Evolutionary conservation across 1,139 yeast species (phyloP).

Genomic region (Scheffersomyces lignicola): DNA sequence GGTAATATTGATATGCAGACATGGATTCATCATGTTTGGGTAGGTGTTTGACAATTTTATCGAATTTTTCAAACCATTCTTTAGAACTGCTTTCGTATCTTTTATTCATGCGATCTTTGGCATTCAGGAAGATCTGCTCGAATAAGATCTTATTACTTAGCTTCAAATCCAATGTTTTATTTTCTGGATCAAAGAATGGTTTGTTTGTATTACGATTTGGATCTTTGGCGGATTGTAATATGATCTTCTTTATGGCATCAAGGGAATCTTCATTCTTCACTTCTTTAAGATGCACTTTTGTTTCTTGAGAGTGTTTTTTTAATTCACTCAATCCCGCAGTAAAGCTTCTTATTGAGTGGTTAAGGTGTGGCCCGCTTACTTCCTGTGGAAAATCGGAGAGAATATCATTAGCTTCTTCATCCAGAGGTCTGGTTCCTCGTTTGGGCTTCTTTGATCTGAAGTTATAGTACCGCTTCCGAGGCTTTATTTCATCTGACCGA

Average conservation of each 20-base stretch:
- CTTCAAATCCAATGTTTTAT: conserved; percentile 7
- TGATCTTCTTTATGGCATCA: background rate
- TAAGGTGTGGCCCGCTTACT: too few species aligned
- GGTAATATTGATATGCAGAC: conserved; percentile 6
- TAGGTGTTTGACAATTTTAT: background rate
- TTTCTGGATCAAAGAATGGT: conserved; percentile 5
- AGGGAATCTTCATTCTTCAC: background rate
- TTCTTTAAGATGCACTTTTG: background rate
- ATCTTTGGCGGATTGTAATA: background rate
- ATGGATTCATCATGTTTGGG: background rate
- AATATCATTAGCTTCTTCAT: too few species aligned
- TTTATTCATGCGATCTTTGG: conserved; percentile 10
- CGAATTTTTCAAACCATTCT: conserved; percentile 18
- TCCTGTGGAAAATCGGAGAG: too few species aligned
- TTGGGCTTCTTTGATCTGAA: too few species aligned
- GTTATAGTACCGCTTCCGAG: too few species aligned
- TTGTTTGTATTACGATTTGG: conserved; percentile 1
- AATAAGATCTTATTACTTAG: conserved; percentile 6
- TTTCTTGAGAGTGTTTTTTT: background rate
- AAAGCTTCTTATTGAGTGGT: too few species aligned
- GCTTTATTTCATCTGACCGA: too few species aligned
- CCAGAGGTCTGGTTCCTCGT: too few species aligned
- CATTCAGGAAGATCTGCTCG: conserved; percentile 4
- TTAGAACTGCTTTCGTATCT: conserved; percentile 21
- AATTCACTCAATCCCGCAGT: too few species aligned